Percentiles rank a stretch among this genome's conserved stretches.
Conservation (phyloP, 192 early-diverging fungal species). For the Piromyces sp. region DNA sequence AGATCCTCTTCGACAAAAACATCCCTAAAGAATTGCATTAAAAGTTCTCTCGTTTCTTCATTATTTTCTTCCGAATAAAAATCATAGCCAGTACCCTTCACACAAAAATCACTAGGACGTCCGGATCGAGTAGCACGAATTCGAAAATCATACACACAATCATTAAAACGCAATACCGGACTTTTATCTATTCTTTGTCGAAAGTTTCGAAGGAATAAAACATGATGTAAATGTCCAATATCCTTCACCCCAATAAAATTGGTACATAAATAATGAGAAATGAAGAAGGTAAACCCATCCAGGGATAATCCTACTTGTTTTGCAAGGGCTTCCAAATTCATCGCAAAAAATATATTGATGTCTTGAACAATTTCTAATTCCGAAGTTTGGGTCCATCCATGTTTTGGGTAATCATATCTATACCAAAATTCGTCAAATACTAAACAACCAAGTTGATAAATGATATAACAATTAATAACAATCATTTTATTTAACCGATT, state of each 20-base stretch:
- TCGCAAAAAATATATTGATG: neutral
- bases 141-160: neutral
- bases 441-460: neutral
- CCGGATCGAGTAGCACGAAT: neutral
- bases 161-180: neutral
- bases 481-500: neutral
- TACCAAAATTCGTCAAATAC: neutral
- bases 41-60: neutral
- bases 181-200: neutral
- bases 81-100: neutral
- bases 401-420: neutral
- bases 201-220: neutral
- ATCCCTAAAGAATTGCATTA: neutral
- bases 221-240: neutral
- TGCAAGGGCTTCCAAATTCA: neutral
- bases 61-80: neutral
- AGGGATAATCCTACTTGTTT: neutral
- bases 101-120: neutral
- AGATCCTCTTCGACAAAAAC: neutral
- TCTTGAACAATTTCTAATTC: neutral
- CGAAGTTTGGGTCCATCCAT: neutral
- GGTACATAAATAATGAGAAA: neutral
- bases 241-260: neutral
- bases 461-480: neutral
- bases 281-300: neutral